Base-by-base conservation (phyloP, 2,329 filamentous ascomycete species). In the Neofusicoccum sp. region DNA sequence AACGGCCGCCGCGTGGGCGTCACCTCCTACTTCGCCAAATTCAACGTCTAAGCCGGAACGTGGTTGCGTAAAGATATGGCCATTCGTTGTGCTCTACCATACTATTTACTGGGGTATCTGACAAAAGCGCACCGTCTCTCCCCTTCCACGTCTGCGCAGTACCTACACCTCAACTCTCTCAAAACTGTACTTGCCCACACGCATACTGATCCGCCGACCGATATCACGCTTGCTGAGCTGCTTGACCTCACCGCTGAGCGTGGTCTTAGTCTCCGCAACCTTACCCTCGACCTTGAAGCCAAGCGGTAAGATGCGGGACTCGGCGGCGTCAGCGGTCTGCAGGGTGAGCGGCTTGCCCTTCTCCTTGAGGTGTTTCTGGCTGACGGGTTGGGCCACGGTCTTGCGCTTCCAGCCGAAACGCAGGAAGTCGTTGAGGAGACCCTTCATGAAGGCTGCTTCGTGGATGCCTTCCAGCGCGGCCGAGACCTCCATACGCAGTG, bases 121-220 rank as follows among this genome's bases (percentile, higher is more conserved):
- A 38, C 24, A 31, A 16, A 28, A 11, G 24, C 14, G 16, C 58
- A 30, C 33, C 16, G 34, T 4, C n/a, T 6, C 14, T 16, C 11
- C 12, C 11, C 6, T 16, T n/a, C 33, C 12, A n/a, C n/a, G n/a
- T n/a, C n/a, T n/a, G n/a, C n/a, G n/a, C n/a, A 53, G 3, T 16
- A 16, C 33, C 30, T 54, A 72, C 54, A 73, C 63, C 14, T 68
- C 66, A 61, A 96, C 86, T 75, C 86, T 85, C 78, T 96, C 91
- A 65, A 93, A 82, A 48, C 89, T 91, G 77, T 97, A 96, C 66
- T 88, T 86, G 60, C 89, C 89, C 63, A 93, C 88, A 71, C 87
- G 88, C 77, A 90, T 89, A 71, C 89, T 91, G 70, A 89, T 85
- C 73, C 96, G 76, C 74, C 89, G 86, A 16, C 89, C 90, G 62